phyloP scores from a whole-genome alignment of 345 rosid genomes.

The Populus euphratica region DNA sequence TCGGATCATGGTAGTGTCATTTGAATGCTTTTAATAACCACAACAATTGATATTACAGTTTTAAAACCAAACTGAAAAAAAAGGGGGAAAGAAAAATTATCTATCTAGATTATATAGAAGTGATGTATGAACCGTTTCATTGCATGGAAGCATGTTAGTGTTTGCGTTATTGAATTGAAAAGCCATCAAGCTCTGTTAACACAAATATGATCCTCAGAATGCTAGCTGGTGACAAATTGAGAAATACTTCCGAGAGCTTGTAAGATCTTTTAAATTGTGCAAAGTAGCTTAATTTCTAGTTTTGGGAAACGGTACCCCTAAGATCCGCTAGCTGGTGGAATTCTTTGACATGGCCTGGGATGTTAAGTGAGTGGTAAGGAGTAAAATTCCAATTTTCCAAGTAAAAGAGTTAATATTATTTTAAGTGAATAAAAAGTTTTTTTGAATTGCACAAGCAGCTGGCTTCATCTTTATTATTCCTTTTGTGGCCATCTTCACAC shows the following conservation, averaged over 20 bases:
- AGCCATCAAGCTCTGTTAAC: neutral
- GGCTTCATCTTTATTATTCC: neutral
- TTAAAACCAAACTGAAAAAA: neutral
- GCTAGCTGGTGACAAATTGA: neutral
- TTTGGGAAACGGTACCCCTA: neutral
- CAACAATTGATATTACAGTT: neutral
- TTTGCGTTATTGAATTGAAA: neutral
- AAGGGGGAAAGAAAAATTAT: neutral
- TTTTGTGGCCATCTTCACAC: neutral
- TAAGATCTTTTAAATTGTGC: neutral
- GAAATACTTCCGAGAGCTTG: neutral
- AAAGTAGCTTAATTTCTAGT: neutral
- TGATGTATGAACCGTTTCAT: too few relatives aligned
- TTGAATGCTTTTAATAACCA: neutral
- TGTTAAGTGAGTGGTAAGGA: too few relatives aligned
- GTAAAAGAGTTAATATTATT: neutral
- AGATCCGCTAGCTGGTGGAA: too few relatives aligned
- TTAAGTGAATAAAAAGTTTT: neutral
- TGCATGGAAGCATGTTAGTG: neutral
- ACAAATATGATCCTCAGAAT: neutral
- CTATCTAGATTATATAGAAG: too few relatives aligned
- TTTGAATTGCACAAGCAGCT: neutral
- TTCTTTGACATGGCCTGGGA: too few relatives aligned
- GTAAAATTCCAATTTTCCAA: neutral
- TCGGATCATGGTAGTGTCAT: slow-evolving; percentile 72